Base-by-base conservation (phyloP, 192 early-diverging fungal species). In the Podila epigama region DNA sequence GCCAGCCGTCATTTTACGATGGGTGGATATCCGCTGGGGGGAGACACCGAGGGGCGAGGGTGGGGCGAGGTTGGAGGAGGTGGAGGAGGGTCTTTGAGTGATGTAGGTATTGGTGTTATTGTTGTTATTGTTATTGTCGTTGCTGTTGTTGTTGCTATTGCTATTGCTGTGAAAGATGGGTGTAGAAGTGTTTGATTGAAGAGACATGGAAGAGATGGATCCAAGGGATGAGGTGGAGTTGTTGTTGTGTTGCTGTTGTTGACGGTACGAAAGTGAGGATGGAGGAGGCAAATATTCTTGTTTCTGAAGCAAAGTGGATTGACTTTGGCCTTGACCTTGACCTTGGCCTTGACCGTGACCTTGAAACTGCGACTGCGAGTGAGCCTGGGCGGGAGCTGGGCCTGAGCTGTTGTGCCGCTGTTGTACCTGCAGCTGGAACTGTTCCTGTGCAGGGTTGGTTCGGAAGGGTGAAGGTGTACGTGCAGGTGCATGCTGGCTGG, bases 1-100 rank as follows among this genome's bases (percentile, higher is more conserved):
- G 10, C 71, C 71, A 13, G 65, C 65, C 5, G 71, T 75, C 64
- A 75, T 75, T 36, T 75, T 75, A 52, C 71, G 64, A 11, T 42
- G 40, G n/a, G n/a, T n/a, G 8, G 62, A 35, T n/a, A 65, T 75
- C 13, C 65, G 58, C 20, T 55, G 71, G 5, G 65, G 25, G 27
- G 12, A 52, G 1, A 15, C 18, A 2, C 57, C 63, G 13, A 75
- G 13, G 4, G 63, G 58, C 2, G 61, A 63, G 20, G 65, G 40
- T 8, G 71, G 37, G 2, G 51, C 15, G 29, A 31, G 16, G 22
- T 8, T 60, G 33, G 52, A 36, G 1, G 63, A 28, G 7, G 1
- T 48, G 0, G 71, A 75, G 6, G 29, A 7, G 7, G 71, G 71
- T 37, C 63, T 40, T 34, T 51, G 63, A 20, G 54, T 1, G 16